Percentiles rank a stretch among this genome's conserved stretches.
Evolutionary conservation across 192 early-diverging fungal species (phyloP).

Genomic region (Martensiomyces pterosporus): DNA sequence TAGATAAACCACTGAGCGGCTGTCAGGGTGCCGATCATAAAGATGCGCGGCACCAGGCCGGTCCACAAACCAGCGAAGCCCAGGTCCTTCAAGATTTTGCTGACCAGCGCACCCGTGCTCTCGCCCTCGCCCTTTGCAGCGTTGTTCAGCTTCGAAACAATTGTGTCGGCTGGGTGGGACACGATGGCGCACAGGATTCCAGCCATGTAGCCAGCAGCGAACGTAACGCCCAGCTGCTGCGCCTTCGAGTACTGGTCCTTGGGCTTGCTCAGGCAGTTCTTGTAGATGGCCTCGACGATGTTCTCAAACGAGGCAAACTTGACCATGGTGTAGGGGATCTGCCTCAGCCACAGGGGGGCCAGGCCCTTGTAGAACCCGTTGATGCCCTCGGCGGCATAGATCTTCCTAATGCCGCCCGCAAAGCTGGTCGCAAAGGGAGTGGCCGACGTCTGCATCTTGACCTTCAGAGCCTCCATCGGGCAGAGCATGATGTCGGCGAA

Average conservation of each 20-base stretch:
- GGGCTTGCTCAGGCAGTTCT: constrained; percentile 41
- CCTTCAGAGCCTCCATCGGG: constrained; percentile 74
- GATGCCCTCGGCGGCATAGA: constrained; percentile 49
- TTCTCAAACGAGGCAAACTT: constrained; percentile 78
- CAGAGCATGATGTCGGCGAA: constrained; percentile 73
- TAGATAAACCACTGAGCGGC: constrained; percentile 74
- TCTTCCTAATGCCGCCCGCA: constrained; percentile 46
- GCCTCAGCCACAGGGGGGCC: constrained; percentile 64
- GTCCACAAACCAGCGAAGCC: constrained; percentile 60
- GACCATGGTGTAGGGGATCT: constrained; percentile 76
- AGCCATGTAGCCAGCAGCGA: constrained; percentile 73
- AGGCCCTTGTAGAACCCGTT: constrained; percentile 60
- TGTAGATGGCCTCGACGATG: constrained; percentile 56
- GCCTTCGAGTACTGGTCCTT: constrained; percentile 57
- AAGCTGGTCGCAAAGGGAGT: constrained; percentile 57
- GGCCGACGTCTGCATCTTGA: constrained; percentile 69
- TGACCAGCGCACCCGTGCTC: constrained; percentile 11
- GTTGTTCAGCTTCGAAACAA: constrained; percentile 58
- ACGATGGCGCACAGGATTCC: constrained; percentile 78
- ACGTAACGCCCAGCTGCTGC: constrained; percentile 65
- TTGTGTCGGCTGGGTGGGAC: constrained; percentile 78
- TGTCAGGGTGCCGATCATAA: constrained; percentile 85
- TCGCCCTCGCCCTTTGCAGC: constrained; percentile 20
- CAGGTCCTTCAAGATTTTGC: constrained; percentile 41
- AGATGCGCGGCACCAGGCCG: constrained; percentile 71